Evolutionary conservation across 495 filamentous ascomycete genomes (phyloP).

Genomic region (Podospora bellae-mahoneyi): DNA sequence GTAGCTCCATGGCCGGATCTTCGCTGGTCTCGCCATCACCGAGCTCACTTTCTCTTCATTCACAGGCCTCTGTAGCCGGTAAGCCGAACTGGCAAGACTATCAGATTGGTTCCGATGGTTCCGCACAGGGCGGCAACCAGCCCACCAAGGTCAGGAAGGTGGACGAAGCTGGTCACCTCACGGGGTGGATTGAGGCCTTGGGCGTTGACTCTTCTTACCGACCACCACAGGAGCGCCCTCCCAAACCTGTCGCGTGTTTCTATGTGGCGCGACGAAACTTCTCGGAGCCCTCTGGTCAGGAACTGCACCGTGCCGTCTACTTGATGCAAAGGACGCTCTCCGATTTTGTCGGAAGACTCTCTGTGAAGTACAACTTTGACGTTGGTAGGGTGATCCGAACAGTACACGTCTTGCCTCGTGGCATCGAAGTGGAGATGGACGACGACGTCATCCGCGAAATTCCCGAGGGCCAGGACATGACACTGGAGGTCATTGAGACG

Average conservation of each 20-base stretch:
- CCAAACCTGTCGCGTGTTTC: slow-evolving; percentile 81
- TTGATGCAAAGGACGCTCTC: slow-evolving; percentile 68
- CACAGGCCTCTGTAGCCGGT: slow-evolving; percentile 42
- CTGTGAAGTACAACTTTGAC: slow-evolving; percentile 75
- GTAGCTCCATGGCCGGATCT: slow-evolving; percentile 51
- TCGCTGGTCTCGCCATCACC: slow-evolving; percentile 71
- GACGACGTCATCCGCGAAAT: slow-evolving; percentile 87
- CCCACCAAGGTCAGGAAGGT: slow-evolving; percentile 46
- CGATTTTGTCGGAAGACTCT: slow-evolving; percentile 67
- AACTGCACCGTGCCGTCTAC: slow-evolving; percentile 84
- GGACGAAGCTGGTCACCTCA: slow-evolving; percentile 54
- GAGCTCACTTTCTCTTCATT: slow-evolving; percentile 58
- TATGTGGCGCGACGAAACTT: slow-evolving; percentile 66
- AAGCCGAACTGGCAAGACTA: slow-evolving; percentile 55
- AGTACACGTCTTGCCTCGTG: slow-evolving; percentile 65
- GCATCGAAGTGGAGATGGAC: slow-evolving; percentile 81
- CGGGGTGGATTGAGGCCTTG: slow-evolving; percentile 86
- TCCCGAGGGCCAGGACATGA: slow-evolving; percentile 88
- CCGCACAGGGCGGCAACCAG: slow-evolving; percentile 44
- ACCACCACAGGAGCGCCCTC: slow-evolving; percentile 66
- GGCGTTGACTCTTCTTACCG: slow-evolving; percentile 84
- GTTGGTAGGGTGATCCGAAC: slow-evolving; percentile 63
- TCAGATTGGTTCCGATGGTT: slow-evolving; percentile 36
- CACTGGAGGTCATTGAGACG: slow-evolving; percentile 46
- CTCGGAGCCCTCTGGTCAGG: slow-evolving; percentile 50